Percentiles rank a stretch among this genome's conserved stretches.
phyloP scores from a whole-genome alignment of 441 rosid species.

The Adansonia madagascariensis region DNA sequence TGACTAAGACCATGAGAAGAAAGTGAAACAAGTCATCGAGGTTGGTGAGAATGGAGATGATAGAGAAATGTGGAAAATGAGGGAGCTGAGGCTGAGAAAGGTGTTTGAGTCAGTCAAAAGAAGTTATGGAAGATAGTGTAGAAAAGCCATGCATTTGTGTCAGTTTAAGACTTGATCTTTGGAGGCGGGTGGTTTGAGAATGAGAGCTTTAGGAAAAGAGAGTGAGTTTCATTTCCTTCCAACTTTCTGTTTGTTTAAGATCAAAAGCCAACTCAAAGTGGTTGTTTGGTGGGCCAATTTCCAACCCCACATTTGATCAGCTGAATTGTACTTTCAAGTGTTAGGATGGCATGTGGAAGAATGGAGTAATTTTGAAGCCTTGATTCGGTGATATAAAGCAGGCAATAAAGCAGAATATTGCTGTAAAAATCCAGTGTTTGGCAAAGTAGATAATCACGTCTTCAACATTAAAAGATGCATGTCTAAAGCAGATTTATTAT shows the following conservation, averaged over 20 bases:
- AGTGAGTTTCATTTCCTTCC: constrained; percentile 29
- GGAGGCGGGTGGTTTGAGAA: neutral
- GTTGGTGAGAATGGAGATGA: constrained; percentile 26
- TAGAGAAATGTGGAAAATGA: constrained; percentile 20
- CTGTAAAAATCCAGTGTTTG: constrained; percentile 43
- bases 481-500: constrained; percentile 24
- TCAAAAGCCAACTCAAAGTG: constrained; percentile 45
- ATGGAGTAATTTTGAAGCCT: constrained; percentile 40
- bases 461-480: constrained; percentile 29
- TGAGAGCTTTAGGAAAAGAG: constrained; percentile 43
- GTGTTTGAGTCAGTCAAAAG: constrained; percentile 52
- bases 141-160: constrained; percentile 37
- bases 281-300: constrained; percentile 43
- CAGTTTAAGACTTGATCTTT: constrained; percentile 30
- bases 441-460: constrained; percentile 45
- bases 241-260: constrained; percentile 47
- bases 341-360: neutral
- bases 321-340: constrained; percentile 24
- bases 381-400: constrained; percentile 23
- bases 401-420: constrained; percentile 35
- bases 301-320: constrained; percentile 30
- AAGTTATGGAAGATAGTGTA: constrained; percentile 42
- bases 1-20: neutral
- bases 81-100: constrained; percentile 29
- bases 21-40: constrained; percentile 20